Percentiles rank a stretch among this genome's conserved stretches.
Evolutionary conservation across 768 basidiomycete genomes (phyloP).

Genomic region (Calocybe indica): DNA sequence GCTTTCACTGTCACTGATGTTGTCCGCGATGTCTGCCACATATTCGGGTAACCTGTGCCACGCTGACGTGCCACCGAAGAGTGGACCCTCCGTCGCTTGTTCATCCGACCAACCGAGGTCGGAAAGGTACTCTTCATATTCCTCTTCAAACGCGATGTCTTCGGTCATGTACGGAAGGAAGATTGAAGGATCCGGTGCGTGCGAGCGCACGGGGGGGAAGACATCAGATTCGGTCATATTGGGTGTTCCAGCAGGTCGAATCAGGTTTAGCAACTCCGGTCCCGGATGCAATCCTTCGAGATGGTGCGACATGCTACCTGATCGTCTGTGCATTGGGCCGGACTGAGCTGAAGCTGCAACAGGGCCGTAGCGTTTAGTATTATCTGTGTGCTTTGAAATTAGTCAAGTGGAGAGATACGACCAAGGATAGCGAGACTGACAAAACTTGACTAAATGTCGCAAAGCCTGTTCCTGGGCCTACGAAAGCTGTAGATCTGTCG

Average conservation of each 20-base stretch:
- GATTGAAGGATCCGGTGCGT: slow-evolving; percentile 75
- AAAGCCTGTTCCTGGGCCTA: slow-evolving; percentile 95
- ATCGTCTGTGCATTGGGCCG: slow-evolving; percentile 59
- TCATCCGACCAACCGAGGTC: slow-evolving; percentile 75
- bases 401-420: slow-evolving; percentile 7
- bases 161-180: slow-evolving; percentile 91
- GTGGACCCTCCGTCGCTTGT: slow-evolving; percentile 35
- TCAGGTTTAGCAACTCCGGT: slow-evolving; percentile 67
- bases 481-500: slow-evolving; percentile 1
- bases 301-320: slow-evolving; percentile 79
- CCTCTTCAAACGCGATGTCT: slow-evolving; percentile 91
- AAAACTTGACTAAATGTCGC: slow-evolving; percentile 91
- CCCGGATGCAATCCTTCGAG: slow-evolving; percentile 73
- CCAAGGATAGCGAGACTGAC: slow-evolving; percentile 38
- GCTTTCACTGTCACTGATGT: slow-evolving; percentile 92
- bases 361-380: slow-evolving; percentile 82
- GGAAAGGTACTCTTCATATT: slow-evolving; percentile 95
- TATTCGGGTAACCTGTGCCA: slow-evolving; percentile 82
- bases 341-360: slow-evolving; percentile 45
- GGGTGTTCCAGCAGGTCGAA: slow-evolving; percentile 70
- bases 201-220: slow-evolving; percentile 90
- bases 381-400: slow-evolving; percentile 46
- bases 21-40: slow-evolving; percentile 75
- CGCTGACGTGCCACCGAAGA: slow-evolving; percentile 47
- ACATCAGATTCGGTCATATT: slow-evolving; percentile 83